These are phyloP conservation scores for Arthroderma uncinatum DNA, from an alignment of 2,329 filamentous ascomycete species.

Conservation along the genomic window DNA sequence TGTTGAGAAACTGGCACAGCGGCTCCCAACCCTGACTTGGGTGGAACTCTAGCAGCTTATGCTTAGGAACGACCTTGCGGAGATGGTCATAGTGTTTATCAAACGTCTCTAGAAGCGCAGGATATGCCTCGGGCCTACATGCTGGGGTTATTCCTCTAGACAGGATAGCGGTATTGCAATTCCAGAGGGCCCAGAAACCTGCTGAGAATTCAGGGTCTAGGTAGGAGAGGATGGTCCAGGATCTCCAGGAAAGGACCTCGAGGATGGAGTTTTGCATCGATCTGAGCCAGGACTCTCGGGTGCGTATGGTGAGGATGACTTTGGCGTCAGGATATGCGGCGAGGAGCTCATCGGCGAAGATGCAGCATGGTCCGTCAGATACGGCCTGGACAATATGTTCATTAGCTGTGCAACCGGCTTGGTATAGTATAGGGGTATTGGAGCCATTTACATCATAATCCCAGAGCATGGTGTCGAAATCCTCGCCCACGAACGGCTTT, in stretches of 20 bases:
- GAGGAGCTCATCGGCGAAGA: neutral
- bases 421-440: neutral
- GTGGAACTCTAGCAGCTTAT: neutral
- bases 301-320: neutral
- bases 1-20: neutral
- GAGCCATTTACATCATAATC: neutral
- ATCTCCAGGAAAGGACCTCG: neutral
- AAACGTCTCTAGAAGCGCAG: neutral
- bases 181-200: neutral
- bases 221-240: neutral
- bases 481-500: neutral
- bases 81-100: neutral
- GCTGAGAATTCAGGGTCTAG: neutral
- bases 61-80: neutral
- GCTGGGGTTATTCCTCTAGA: neutral
- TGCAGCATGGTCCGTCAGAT: neutral
- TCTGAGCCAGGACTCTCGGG: neutral
- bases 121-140: neutral
- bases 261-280: neutral
- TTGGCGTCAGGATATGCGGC: neutral
- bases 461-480: neutral
- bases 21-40: neutral
- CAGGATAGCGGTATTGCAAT: neutral
- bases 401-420: no score
- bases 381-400: neutral